Evolutionary conservation across 345 rosid genomes (phyloP), one percentile per base, ranked within the genome.

Genomic region (Citrus maxima): DNA sequence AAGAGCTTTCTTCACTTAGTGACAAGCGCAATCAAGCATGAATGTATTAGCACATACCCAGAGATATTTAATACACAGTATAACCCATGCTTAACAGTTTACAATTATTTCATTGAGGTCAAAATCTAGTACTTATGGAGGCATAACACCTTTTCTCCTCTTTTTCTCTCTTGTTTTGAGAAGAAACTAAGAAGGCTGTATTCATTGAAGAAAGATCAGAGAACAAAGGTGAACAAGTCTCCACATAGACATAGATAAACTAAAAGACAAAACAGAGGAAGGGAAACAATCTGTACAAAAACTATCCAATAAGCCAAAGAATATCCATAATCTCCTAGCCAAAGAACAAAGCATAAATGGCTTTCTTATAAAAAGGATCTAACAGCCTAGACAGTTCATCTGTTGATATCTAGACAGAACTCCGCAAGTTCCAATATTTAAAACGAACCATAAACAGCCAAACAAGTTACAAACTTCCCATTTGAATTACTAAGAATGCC

Each of bases 381-480:
- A 67, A 37, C 25, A 25, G 25, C 25, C 25, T 34, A 46, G 14
- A 35, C 7, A 35, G 64, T 66, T 76, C n/a, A 46, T 62, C 78
- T 35, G 63, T 76, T 25, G 24, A 13, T 46, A 66, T 67, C 10
- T 55, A 35, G 65, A 67, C 66, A 67, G 56, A 67, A 7, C 34
- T n/a, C 62, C 16, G 28, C 37, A 61, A 64, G 9, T 59, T 22
- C 54, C 25, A 27, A 71, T 66, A 65, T 65, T 55, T 38, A n/a
- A 37, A 61, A 70, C 35, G 56, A 49, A 72, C 70, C 63, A 73
- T 72, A 62, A 67, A 70, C 67, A 46, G 34, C 63, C 62, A 67
- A 73, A 38, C 5, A 77, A 6, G 62, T 35, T 60, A 27, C n/a
- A 3, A 70, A 73, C 60, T 67, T 67, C 28, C 21, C 66, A 54